phyloP scores from a whole-genome alignment of 768 basidiomycete species.

The Stropharia rugosoannulata region DNA sequence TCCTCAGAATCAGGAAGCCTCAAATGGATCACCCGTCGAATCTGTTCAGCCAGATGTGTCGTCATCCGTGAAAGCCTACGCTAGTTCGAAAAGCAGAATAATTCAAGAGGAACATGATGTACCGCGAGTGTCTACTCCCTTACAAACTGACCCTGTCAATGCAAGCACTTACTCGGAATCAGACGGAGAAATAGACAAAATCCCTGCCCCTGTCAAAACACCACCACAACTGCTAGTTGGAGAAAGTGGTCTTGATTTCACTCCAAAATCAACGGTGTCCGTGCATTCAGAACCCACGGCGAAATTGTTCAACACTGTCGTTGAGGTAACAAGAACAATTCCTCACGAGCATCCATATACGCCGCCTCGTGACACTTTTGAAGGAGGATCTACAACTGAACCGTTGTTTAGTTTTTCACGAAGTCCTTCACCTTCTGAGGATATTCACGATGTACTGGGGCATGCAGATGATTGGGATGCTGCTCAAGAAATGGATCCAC shows the following conservation, averaged over 20 bases:
- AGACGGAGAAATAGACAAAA: not conserved
- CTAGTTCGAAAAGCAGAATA: too few species aligned
- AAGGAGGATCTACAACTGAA: constrained; percentile 6
- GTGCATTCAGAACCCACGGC: too few species aligned
- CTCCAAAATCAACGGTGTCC: too few species aligned
- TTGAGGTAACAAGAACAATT: not conserved
- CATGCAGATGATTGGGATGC: constrained; percentile 63
- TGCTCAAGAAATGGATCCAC: constrained; percentile 81
- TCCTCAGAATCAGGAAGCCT: not conserved
- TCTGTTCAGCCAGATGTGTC: too few species aligned
- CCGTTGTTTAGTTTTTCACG: constrained; percentile 25
- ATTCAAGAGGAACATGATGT: too few species aligned
- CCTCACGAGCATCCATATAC: not conserved
- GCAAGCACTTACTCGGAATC: not conserved
- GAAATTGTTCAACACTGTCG: not conserved
- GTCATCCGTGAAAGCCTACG: too few species aligned
- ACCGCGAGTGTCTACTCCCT: too few species aligned
- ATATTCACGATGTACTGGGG: constrained; percentile 8
- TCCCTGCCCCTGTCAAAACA: too few species aligned
- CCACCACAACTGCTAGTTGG: too few species aligned
- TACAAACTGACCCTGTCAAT: too few species aligned
- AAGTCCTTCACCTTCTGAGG: constrained; percentile 26
- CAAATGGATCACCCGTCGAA: too few species aligned
- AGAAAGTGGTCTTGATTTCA: too few species aligned
- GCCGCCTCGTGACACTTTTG: not conserved